Evolutionary conservation across 2,329 filamentous ascomycete genomes (phyloP).

Genomic region (Neurospora sp.): DNA sequence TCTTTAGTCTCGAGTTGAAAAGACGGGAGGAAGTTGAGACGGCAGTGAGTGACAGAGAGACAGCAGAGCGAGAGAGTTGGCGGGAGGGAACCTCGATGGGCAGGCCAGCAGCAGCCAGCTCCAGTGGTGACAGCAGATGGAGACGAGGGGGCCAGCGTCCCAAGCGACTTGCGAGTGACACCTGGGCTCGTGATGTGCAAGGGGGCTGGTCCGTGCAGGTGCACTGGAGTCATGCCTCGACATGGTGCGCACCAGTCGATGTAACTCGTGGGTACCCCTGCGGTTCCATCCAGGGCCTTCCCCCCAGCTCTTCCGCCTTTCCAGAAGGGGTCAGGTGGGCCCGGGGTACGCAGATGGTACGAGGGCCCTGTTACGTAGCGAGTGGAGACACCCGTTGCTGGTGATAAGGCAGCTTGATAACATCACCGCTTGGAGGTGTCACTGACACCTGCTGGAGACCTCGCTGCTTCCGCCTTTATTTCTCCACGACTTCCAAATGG

Average conservation of each 20-base stretch:
- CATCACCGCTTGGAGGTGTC: background rate
- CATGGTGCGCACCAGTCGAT: background rate
- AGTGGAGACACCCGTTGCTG: background rate
- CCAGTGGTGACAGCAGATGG: background rate
- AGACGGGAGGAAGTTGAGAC: background rate
- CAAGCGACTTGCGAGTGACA: background rate
- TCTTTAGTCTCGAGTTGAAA: background rate
- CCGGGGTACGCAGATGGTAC: background rate
- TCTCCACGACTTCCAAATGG: background rate
- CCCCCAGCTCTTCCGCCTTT: background rate
- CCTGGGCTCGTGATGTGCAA: background rate
- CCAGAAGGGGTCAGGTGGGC: background rate
- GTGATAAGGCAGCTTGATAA: background rate
- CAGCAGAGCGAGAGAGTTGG: background rate
- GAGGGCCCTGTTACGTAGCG: background rate
- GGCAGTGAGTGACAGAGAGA: background rate
- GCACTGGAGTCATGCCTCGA: background rate
- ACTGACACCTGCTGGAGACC: background rate
- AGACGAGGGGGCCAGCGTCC: background rate
- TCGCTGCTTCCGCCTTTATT: no score
- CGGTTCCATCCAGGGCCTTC: background rate
- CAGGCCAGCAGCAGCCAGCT: background rate
- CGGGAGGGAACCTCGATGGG: background rate
- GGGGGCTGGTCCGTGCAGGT: background rate
- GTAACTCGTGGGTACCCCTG: background rate